Base-by-base conservation (phyloP, 345 rosid genomes). In the Eutrema heterophyllum region DNA sequence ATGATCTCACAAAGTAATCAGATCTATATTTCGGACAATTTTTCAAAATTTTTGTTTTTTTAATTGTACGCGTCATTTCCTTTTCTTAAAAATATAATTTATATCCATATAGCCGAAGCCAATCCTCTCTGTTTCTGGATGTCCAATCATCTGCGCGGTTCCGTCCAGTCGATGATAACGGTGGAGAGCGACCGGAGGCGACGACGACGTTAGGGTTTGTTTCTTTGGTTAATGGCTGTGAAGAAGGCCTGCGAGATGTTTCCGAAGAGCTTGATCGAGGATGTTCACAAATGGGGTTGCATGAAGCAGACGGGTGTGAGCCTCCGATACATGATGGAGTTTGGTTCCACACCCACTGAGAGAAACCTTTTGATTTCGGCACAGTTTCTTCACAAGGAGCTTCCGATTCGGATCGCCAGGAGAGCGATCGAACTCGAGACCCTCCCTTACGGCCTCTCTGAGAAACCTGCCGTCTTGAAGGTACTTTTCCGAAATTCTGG, bases 231-330 rank as follows among this genome's bases (percentile, higher is more conserved):
- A 11, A 89, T 90, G 98, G 96, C 96, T 46, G 93, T 84, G 55
- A 89, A 87, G 88, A 91, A 86, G 67, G 79, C 83, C 6, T 75
- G 68, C 40, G 88, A 83, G 68, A 40, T 79, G 36, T 77, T 85
- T 52, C 83, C 93, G 10, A 95, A 88, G 89, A 74, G 74, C 41
- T 57, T 95, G 79, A 80, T 87, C 54, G 89, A 84, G 69, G 98
- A 95, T 66, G 90, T 88, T 12, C 87, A 78, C 38, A 78, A 83
- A 59, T 90, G 97, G 97, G 96, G 98, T 3, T 72, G 91, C 85
- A 86, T 92, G 99, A 90, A 92, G 81, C 98, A 83, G 78, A 90
- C 89, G 0, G 98, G 99, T 33, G 97, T 95, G 5, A 90, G 94
- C 64, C 79, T 92, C 56, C 81, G 92, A 78, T 90, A 90, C 78